These are phyloP conservation scores for Drechslera avenae DNA, from an alignment of 2,329 filamentous ascomycete species.

Conservation along the genomic window DNA sequence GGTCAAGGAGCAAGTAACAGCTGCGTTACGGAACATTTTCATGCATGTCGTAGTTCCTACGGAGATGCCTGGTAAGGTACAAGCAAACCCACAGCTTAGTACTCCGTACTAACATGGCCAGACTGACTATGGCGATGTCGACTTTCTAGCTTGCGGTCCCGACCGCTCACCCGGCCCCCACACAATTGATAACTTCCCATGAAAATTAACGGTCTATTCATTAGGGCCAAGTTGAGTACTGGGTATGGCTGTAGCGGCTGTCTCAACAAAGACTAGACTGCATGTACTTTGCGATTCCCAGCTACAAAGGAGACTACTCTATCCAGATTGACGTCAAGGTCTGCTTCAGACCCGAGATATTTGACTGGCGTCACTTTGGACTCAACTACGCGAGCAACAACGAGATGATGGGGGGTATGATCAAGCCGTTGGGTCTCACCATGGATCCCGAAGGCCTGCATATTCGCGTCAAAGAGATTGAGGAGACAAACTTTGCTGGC, in stretches of 20 bases:
- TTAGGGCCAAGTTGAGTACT: constrained; percentile 25
- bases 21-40: too few relatives aligned
- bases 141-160: too few relatives aligned
- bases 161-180: too few relatives aligned
- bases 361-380: constrained; percentile 31
- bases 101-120: too few relatives aligned
- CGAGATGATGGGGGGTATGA: constrained; percentile 34
- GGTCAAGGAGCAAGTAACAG: too few relatives aligned
- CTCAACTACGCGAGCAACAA: constrained; percentile 29
- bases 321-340: constrained; percentile 38
- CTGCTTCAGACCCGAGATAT: constrained; percentile 21
- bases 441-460: constrained; percentile 31
- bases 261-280: constrained; percentile 14
- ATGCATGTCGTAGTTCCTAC: too few relatives aligned
- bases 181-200: constrained; percentile 15
- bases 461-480: constrained; percentile 33
- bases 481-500: constrained; percentile 23
- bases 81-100: too few relatives aligned
- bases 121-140: too few relatives aligned
- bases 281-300: constrained; percentile 33
- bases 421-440: constrained; percentile 34
- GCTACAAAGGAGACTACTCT: constrained; percentile 12
- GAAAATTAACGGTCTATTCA: constrained; percentile 8
- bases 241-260: constrained; percentile 19
- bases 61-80: too few relatives aligned